A percentile compares a stretch with the other conserved stretches of the same genome.
phyloP scores from a whole-genome alignment of 1,284 basidiomycete genomes.

The Trichosporon sp. region DNA sequence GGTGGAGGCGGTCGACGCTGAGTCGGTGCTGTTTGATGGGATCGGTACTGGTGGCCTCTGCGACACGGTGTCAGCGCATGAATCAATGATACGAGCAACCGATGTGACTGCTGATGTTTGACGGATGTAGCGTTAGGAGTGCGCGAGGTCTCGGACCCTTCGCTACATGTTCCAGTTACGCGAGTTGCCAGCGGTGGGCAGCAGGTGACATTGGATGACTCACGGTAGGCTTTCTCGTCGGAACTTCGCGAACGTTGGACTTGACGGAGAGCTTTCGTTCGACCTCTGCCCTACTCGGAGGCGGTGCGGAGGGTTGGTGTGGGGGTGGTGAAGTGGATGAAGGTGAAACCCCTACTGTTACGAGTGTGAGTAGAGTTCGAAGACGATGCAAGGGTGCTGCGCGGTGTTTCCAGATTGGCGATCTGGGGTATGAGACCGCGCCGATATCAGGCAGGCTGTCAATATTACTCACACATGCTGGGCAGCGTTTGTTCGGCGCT shows the following conservation, averaged over 20 bases:
- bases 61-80: background rate
- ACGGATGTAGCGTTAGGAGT: background rate
- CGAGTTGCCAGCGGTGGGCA: background rate
- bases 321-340: conserved; percentile 16
- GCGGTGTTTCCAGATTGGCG: background rate
- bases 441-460: background rate
- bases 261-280: conserved; percentile 82
- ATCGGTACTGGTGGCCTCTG: conserved; percentile 59
- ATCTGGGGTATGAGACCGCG: background rate
- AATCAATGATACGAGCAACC: conserved; percentile 1
- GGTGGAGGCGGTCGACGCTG: conserved; percentile 15
- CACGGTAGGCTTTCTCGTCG: background rate
- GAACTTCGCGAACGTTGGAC: conserved; percentile 25
- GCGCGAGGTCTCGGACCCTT: background rate
- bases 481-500: too few species aligned
- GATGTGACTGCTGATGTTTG: background rate
- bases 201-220: background rate
- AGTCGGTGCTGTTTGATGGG: conserved; percentile 15
- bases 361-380: background rate
- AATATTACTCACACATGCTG: background rate
- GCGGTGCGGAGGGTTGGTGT: conserved; percentile 59
- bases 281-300: conserved; percentile 81
- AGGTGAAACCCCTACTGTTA: conserved; percentile 11
- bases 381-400: background rate
- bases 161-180: background rate